Evolutionary conservation across 768 basidiomycete species (phyloP), one percentile per base, ranked within the genome.

Genomic region (Leccinum longicurvipes): DNA sequence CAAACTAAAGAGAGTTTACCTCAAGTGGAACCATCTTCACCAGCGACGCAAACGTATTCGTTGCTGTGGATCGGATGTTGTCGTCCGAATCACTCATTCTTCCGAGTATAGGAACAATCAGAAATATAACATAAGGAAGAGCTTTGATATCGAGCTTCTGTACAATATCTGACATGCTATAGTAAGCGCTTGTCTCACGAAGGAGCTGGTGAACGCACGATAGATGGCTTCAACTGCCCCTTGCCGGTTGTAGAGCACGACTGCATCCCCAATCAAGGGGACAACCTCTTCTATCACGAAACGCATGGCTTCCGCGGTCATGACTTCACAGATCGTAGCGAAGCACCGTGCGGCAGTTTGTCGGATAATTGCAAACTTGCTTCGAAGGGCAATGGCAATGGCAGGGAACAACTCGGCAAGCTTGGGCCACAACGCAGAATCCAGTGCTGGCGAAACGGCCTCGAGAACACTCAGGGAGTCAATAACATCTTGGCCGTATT

Each of bases 1-100:
- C 19, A 27, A 44, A 29, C 41, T 21, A 41, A 12, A 12, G 24
- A 34, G 5, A 21, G 63, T 79, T 57, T 58, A 93, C 94, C 82
- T 98, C 97, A 0, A 99, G 79, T 6, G 97, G 97, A 12, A 98
- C 93, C 89, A 99, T 96, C 77, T 98, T 98, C 59, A 99, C 92
- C 17, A 99, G 75, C 0, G 93, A 90, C 0, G 97, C 97, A 66
- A 99, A 99, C 0, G 94, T 95, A 67, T 93, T 94, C n/a, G 97
- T 98, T 3, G 97, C 87, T 2, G 93, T 85, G 27, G 96, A 84
- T 25, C 97, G 88, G 41, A 97, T 89, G 56, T 91, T 89, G 58
- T 94, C 93, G 64, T 98, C 87, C 5, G 84, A 68, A 70, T 99
- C 97, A 63, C 93, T 98, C 97, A 98, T 99, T 32, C 97, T 82